Evolutionary conservation across 192 early-diverging fungal species (phyloP).

Genomic region (Phlyctochytrium arcticum): DNA sequence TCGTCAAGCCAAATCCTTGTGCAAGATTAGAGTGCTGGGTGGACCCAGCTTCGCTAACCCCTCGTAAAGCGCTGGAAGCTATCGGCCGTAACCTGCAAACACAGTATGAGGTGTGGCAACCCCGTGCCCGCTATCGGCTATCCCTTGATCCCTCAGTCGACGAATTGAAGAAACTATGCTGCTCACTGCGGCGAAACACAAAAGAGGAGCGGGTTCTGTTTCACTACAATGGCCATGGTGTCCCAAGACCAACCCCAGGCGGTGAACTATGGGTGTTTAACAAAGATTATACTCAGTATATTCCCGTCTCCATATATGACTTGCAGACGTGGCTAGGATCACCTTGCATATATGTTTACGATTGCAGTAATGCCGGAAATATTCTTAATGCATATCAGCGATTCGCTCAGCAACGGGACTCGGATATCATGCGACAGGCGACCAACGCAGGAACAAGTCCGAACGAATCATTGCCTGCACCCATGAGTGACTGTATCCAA

Average conservation of each 20-base stretch:
- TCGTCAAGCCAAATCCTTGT: constrained; percentile 79
- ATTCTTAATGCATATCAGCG: constrained; percentile 85
- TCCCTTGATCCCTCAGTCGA: constrained; percentile 90
- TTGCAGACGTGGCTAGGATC: constrained; percentile 93
- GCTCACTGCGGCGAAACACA: constrained; percentile 72
- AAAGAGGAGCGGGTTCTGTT: constrained; percentile 94
- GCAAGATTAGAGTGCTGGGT: constrained; percentile 95
- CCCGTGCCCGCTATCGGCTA: constrained; percentile 74
- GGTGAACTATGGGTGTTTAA: constrained; percentile 99
- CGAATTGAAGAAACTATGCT: constrained; percentile 87
- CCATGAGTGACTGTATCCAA: constrained; percentile 81
- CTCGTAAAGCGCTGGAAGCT: constrained; percentile 74
- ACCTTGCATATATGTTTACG: constrained; percentile 95
- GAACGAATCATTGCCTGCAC: constrained; percentile 14
- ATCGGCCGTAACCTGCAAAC: constrained; percentile 88
- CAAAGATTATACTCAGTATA: constrained; percentile 96
- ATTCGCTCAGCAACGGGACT: constrained; percentile 81
- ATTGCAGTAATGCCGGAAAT: constrained; percentile 89
- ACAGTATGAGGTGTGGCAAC: constrained; percentile 90
- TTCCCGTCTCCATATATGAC: constrained; percentile 88
- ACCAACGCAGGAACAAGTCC: background rate
- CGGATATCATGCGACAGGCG: constrained; percentile 38
- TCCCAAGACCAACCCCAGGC: constrained; percentile 87
- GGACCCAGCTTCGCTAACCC: constrained; percentile 76
- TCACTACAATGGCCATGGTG: constrained; percentile 98